These are phyloP conservation scores for Aphanoascus verrucosus DNA, from an alignment of 2,329 filamentous ascomycete species.

Conservation along the genomic window DNA sequence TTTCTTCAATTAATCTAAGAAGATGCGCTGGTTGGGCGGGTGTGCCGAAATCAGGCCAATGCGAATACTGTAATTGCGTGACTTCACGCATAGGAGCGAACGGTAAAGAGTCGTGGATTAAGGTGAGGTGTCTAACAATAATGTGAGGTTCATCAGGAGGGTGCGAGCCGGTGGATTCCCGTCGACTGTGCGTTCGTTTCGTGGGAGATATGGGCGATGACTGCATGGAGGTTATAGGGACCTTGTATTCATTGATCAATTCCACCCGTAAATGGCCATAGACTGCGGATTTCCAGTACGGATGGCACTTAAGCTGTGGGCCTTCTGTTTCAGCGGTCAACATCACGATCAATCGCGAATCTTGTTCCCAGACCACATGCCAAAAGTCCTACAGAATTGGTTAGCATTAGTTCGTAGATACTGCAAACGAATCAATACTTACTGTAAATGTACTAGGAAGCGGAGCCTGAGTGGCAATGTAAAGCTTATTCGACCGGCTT, in stretches of 20 bases:
- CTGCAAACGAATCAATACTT: slow-evolving; percentile 28
- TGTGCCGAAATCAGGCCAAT: slow-evolving; percentile 96
- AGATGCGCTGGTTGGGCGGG: slow-evolving; percentile 82
- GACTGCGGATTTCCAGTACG: slow-evolving; percentile 73
- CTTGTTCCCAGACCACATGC: slow-evolving; percentile 95
- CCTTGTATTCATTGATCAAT: slow-evolving; percentile 67
- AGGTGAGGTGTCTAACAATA: slow-evolving; percentile 73
- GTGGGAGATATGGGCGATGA: slow-evolving; percentile 15
- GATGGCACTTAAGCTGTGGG: slow-evolving; percentile 86
- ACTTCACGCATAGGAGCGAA: slow-evolving; percentile 84
- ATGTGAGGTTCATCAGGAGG: slow-evolving; percentile 51
- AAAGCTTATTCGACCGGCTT: slow-evolving; percentile 72
- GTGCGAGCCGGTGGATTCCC: background rate
- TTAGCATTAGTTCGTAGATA: slow-evolving; percentile 20
- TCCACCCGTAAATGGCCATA: slow-evolving; percentile 71
- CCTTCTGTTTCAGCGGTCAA: slow-evolving; percentile 89
- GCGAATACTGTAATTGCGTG: slow-evolving; percentile 85
- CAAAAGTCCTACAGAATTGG: slow-evolving; percentile 66
- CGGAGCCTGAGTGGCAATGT: slow-evolving; percentile 92
- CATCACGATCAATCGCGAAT: slow-evolving; percentile 91
- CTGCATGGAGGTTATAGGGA: slow-evolving; percentile 54
- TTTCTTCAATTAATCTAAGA: slow-evolving; percentile 78
- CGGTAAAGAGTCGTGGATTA: slow-evolving; percentile 64
- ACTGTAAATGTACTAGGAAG: slow-evolving; percentile 85
- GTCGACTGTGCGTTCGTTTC: slow-evolving; percentile 33